Evolutionary conservation across 257 asterid genomes (phyloP).

Genomic region (Cruciata laevipes): DNA sequence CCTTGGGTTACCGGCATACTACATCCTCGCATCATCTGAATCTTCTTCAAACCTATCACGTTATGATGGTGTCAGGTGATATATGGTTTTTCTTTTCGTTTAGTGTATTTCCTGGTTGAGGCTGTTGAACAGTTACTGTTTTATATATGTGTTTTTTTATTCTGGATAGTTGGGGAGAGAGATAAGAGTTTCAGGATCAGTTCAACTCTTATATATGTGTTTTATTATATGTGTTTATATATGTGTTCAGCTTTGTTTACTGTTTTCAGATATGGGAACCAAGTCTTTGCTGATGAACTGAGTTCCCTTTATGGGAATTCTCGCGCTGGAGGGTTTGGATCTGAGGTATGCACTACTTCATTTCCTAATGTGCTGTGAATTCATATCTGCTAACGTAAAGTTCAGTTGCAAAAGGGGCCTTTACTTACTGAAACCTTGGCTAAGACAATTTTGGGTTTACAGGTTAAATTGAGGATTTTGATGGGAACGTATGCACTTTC

Average conservation of each 20-base stretch:
- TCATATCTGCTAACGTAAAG: not conserved
- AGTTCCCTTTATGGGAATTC: slow-evolving; percentile 74
- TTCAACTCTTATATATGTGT: not conserved
- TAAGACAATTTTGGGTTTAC: slow-evolving; percentile 7
- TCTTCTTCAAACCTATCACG: slow-evolving; percentile 98
- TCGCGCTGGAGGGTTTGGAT: slow-evolving; percentile 90
- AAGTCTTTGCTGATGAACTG: slow-evolving; percentile 62
- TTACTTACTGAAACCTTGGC: not conserved
- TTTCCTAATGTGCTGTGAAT: not conserved
- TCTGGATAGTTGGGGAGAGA: not conserved
- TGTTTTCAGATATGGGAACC: slow-evolving; percentile 73
- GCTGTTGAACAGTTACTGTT: not conserved
- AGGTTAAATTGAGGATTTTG: slow-evolving; percentile 94
- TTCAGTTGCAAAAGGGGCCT: not conserved
- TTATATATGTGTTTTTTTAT: not conserved
- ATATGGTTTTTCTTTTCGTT: not conserved
- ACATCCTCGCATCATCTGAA: slow-evolving; percentile 89
- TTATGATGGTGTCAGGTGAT: slow-evolving; percentile 87
- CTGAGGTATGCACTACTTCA: slow-evolving; percentile 55
- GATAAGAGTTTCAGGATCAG: not conserved
- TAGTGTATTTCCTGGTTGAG: not conserved
- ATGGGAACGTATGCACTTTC: slow-evolving; percentile 99
- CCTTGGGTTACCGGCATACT: slow-evolving; percentile 95
- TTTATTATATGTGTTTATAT: too few species aligned
- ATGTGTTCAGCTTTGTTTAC: not conserved